Evolutionary conservation across 129 eudicot genomes (phyloP).

Genomic region (Scalesia atractyloides): DNA sequence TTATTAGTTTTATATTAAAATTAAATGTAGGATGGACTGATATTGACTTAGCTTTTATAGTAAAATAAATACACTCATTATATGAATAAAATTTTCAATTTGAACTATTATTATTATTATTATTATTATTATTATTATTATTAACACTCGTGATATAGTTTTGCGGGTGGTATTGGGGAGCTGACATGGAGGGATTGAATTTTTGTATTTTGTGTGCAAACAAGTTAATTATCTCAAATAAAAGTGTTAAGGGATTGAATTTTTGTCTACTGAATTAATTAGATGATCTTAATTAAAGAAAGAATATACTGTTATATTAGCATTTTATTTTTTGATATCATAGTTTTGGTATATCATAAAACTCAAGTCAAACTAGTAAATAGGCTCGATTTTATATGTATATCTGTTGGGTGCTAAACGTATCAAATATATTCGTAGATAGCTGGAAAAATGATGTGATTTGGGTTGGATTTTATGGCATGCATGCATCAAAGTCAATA

Average conservation of each 20-base stretch:
- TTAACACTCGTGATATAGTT: not conserved
- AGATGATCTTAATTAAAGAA: not conserved
- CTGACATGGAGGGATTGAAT: not conserved
- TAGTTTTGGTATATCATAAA: not conserved
- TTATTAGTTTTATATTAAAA: not conserved
- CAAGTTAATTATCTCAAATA: not conserved
- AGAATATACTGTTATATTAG: not conserved
- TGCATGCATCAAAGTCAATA: constrained; percentile 9
- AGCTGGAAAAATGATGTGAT: not conserved
- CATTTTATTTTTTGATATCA: not conserved
- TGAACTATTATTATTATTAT: not conserved
- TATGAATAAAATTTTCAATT: not conserved
- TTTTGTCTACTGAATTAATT: not conserved
- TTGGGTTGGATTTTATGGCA: not conserved
- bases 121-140: not conserved
- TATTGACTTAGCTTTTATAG: not conserved
- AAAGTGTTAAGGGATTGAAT: not conserved
- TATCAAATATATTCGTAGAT: not conserved
- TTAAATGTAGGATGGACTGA: not conserved
- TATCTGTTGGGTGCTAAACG: not conserved
- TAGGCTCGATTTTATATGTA: not conserved
- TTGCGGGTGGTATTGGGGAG: too few relatives aligned
- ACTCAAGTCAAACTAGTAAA: not conserved
- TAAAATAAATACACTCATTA: not conserved
- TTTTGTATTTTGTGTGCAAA: not conserved